A percentile compares a stretch with the other conserved stretches of the same genome.
These are phyloP conservation scores for Bonia amplexicaulis DNA, from an alignment of 176 grass and related monocot species.

Conservation along the genomic window DNA sequence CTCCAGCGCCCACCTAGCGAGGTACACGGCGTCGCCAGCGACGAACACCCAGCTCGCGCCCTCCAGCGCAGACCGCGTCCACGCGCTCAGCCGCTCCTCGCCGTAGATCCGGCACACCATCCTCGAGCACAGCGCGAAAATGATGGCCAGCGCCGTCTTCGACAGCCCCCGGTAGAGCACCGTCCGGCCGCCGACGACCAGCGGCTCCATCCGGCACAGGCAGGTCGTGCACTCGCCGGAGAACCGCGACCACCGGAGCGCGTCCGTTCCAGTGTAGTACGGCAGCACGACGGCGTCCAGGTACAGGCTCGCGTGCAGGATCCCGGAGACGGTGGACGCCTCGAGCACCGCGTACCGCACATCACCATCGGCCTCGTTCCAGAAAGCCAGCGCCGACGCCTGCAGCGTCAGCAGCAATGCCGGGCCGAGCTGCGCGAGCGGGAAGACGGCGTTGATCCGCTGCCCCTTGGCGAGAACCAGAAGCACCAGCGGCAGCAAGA, in stretches of 20 bases:
- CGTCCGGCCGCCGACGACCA: slow-evolving; percentile 60
- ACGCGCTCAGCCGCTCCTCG: slow-evolving; percentile 58
- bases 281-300: slow-evolving; percentile 87
- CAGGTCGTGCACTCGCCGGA: slow-evolving; percentile 88
- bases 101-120: slow-evolving; percentile 93
- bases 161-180: slow-evolving; percentile 71
- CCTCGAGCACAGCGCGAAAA: slow-evolving; percentile 73
- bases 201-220: slow-evolving; percentile 70
- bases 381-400: slow-evolving; percentile 64
- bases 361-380: slow-evolving; percentile 55
- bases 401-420: slow-evolving; percentile 58
- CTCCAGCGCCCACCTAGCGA: slow-evolving; percentile 42
- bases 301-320: slow-evolving; percentile 83
- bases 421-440: slow-evolving; percentile 72
- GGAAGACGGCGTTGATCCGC: slow-evolving; percentile 66
- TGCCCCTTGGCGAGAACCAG: slow-evolving; percentile 78
- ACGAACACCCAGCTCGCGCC: slow-evolving; percentile 65
- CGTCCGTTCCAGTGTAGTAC: slow-evolving; percentile 90
- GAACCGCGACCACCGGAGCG: slow-evolving; percentile 60
- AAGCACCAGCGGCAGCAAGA: slow-evolving; percentile 69
- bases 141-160: slow-evolving; percentile 74
- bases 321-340: slow-evolving; percentile 75
- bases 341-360: slow-evolving; percentile 61
- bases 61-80: slow-evolving; percentile 59
- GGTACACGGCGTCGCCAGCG: slow-evolving; percentile 55